Evolutionary conservation across 108 stramenopile genomes (phyloP).

Genomic region (Cyclotella baltica): DNA sequence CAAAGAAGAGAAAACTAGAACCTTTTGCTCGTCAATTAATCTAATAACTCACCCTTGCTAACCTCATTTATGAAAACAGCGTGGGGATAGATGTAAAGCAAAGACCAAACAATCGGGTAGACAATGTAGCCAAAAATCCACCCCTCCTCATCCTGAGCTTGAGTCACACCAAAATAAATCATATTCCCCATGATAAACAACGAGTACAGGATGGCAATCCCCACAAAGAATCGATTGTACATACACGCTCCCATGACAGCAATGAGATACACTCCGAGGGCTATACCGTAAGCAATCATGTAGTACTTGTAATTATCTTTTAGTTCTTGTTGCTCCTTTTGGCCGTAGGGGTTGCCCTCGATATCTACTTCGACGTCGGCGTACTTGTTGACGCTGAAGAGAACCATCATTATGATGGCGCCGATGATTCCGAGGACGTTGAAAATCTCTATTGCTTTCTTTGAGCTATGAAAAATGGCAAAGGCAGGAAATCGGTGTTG

Average conservation of each 20-base stretch:
- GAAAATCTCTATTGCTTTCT: constrained; percentile 13
- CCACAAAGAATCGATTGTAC: constrained; percentile 12
- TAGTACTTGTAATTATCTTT: constrained; percentile 11
- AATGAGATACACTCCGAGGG: constrained; percentile 6
- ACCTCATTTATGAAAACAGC: constrained; percentile 21
- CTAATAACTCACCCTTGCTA: background rate
- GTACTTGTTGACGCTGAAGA: constrained; percentile 21
- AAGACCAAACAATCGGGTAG: constrained; percentile 14
- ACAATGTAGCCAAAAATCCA: constrained; percentile 10
- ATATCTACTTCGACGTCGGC: constrained; percentile 11
- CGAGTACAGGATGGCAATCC: background rate
- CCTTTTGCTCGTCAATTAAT: background rate
- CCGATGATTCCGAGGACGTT: constrained; percentile 3
- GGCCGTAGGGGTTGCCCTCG: background rate
- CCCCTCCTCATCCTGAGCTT: constrained; percentile 3
- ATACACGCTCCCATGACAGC: constrained; percentile 6
- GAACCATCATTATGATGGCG: constrained; percentile 1
- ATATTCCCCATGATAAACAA: constrained; percentile 12
- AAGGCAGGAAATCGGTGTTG: no score
- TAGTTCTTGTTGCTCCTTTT: constrained; percentile 3
- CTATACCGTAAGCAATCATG: constrained; percentile 20
- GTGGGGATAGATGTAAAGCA: constrained; percentile 28
- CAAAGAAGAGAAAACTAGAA: background rate
- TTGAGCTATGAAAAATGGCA: constrained; percentile 3
- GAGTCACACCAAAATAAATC: constrained; percentile 14